phyloP scores from a whole-genome alignment of 2,329 filamentous ascomycete genomes.

The Penicillium capsulatum region DNA sequence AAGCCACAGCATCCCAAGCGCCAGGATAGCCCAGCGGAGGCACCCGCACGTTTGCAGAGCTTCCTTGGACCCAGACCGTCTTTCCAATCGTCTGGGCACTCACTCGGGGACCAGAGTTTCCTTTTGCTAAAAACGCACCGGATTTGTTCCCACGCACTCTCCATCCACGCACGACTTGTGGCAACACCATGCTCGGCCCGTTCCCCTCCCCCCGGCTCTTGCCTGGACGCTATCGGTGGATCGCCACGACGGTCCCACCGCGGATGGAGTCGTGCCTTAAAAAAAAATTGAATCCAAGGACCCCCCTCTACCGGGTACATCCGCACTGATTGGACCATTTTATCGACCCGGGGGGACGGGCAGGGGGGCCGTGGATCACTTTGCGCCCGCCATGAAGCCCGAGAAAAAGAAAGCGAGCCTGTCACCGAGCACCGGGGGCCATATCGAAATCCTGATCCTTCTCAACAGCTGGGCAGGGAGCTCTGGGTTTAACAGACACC shows the following conservation, averaged over 20 bases:
- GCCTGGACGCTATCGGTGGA: slow-evolving; percentile 6
- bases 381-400: no score
- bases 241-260: slow-evolving; percentile 15
- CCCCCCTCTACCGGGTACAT: neutral
- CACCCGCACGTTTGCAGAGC: neutral
- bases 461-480: neutral
- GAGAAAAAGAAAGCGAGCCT: neutral
- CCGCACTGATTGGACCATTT: neutral
- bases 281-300: slow-evolving; percentile 1
- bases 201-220: slow-evolving; percentile 30
- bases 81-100: no score
- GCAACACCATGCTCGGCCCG: slow-evolving; percentile 24
- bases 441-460: neutral
- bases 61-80: no score
- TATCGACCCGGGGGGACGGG: neutral
- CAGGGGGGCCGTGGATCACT: neutral
- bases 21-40: no score
- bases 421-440: neutral
- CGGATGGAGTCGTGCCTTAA: slow-evolving; percentile 3
- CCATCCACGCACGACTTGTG: slow-evolving; percentile 10
- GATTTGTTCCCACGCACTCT: neutral
- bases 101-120: no score
- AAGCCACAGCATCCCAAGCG: no score
- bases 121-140: no score
- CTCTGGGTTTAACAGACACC: slow-evolving; percentile 16